These are phyloP conservation scores for Centella asiatica DNA, from an alignment of 129 eudicot genomes.

Conservation along the genomic window DNA sequence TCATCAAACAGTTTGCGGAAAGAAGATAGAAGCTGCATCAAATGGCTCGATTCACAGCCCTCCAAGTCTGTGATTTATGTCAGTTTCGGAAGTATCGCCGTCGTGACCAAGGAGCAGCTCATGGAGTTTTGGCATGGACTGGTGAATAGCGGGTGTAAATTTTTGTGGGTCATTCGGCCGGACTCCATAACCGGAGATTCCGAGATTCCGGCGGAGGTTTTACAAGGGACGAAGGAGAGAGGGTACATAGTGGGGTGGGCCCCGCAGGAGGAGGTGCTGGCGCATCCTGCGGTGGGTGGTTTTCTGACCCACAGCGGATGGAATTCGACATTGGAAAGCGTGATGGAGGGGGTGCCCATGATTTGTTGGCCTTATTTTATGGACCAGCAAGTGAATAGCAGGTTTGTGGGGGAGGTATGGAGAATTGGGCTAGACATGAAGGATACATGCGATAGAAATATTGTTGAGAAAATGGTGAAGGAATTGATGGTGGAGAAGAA, in stretches of 20 bases:
- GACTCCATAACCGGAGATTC: constrained; percentile 6
- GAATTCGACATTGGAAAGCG: constrained; percentile 40
- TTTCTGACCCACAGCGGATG: constrained; percentile 45
- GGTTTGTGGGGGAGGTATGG: too few species aligned
- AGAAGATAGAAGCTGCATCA: constrained; percentile 38
- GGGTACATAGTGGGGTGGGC: constrained; percentile 38
- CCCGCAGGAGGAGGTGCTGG: constrained; percentile 39
- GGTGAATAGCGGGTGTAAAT: constrained; percentile 23
- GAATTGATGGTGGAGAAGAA: constrained; percentile 27
- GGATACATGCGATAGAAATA: constrained; percentile 29
- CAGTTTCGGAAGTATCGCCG: constrained; percentile 28
- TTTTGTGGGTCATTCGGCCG: constrained; percentile 33
- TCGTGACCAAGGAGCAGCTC: constrained; percentile 18
- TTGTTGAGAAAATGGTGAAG: constrained; percentile 25
- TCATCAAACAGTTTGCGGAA: constrained; percentile 40
- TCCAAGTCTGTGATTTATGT: constrained; percentile 28
- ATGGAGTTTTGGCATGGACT: constrained; percentile 36
- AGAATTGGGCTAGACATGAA: constrained; percentile 33
- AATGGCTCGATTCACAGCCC: constrained; percentile 25
- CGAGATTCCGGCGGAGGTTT: constrained; percentile 10
- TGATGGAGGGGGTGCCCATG: constrained; percentile 31
- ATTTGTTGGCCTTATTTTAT: constrained; percentile 29
- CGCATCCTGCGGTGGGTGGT: constrained; percentile 28
- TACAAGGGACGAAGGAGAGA: constrained; percentile 22
- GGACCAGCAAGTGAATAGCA: constrained; percentile 34